phyloP scores from a whole-genome alignment of 805 yeast species.

The Kodamaea jinghongensis region DNA sequence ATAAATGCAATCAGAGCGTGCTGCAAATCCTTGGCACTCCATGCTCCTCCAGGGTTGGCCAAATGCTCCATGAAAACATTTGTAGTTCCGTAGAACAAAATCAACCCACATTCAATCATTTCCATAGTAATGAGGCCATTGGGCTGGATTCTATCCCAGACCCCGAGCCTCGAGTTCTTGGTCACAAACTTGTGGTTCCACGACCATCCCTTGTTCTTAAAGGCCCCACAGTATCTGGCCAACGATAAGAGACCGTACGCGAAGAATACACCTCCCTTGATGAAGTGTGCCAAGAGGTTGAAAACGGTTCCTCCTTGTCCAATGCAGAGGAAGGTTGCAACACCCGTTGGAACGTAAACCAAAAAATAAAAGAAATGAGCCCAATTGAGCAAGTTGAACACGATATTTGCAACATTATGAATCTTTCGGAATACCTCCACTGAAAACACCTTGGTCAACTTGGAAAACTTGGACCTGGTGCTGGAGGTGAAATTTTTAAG shows the following conservation, averaged over 20 bases:
- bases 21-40: slow-evolving; percentile 89
- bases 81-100: slow-evolving; percentile 84
- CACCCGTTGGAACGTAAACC: slow-evolving; percentile 55
- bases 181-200: slow-evolving; percentile 60
- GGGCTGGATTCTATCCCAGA: slow-evolving; percentile 41
- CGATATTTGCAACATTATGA: not conserved
- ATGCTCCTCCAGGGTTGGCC: slow-evolving; percentile 61
- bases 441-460: too few relatives aligned
- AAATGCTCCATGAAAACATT: slow-evolving; percentile 90
- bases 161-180: slow-evolving; percentile 15
- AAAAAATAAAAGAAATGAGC: slow-evolving; percentile 61
- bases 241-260: slow-evolving; percentile 73
- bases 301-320: slow-evolving; percentile 70
- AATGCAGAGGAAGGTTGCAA: slow-evolving; percentile 65
- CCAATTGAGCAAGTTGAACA: slow-evolving; percentile 55
- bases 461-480: too few relatives aligned
- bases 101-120: slow-evolving; percentile 72
- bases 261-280: slow-evolving; percentile 91
- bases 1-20: slow-evolving; percentile 89
- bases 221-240: slow-evolving; percentile 85
- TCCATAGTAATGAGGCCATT: slow-evolving; percentile 72
- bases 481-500: not conserved
- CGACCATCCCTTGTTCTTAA: slow-evolving; percentile 75
- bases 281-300: slow-evolving; percentile 89
- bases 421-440: not conserved